Evolutionary conservation across 176 grass and related monocot genomes (phyloP), one percentile per base, ranked within the genome.

Genomic region (Thinopyrum elongatum): DNA sequence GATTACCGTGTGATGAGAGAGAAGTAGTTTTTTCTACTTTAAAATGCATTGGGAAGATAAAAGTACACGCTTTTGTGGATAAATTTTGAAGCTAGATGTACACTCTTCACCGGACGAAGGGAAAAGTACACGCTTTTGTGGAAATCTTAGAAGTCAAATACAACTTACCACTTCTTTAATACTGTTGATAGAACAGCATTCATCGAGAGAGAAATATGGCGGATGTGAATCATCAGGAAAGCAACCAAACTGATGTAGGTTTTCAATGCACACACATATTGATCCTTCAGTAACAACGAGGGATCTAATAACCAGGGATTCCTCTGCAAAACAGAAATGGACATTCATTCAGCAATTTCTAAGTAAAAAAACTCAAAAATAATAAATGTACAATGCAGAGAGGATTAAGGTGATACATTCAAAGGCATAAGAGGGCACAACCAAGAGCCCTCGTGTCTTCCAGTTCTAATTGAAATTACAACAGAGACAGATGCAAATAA

Each of bases 131-230:
- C n/a, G n/a, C n/a, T n/a, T n/a, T n/a, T n/a, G n/a, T n/a, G 65
- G n/a, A 86, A 87, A 87, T 62, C 17, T 13, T 23, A 44, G 58
- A 92, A 72, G 15, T 36, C 46, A 86, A 70, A 62, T 34, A 47
- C 55, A 63, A 77, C 75, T 95, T 90, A 98, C 96, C 91, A 98
- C 41, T 95, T 98, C 93, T 66, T 84, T 81, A 85, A 98, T 95
- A 75, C 83, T 78, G 22, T 78, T 33, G 62, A 98, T 91, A 23
- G 75, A 80, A 75, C 93, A 98, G n/a, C 31, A 85, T 61, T 83
- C 88, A 80, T 95, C 91, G 44, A 94, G 83, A 76, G 88, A 91
- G 60, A 86, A 95, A 51, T 98, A 98, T 77, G 90, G 86, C 70
- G 22, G 55, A 69, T 71, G 77, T 74, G 72, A 79, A 87, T 92